phyloP scores from a whole-genome alignment of 352 stramenopile species.

The Phytophthora syringae region DNA sequence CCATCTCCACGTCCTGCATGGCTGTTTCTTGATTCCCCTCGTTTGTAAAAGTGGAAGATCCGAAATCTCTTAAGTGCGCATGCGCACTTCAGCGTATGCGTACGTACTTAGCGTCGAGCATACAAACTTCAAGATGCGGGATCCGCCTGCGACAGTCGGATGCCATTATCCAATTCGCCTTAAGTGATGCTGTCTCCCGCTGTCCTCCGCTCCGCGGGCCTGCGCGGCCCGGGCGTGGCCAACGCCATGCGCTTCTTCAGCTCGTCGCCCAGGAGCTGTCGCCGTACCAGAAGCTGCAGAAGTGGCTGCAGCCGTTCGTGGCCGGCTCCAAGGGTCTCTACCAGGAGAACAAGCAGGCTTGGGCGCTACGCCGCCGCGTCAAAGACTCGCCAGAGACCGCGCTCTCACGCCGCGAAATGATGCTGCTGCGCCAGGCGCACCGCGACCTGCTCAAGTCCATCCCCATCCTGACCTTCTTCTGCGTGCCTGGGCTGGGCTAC shows the following conservation, averaged over 20 bases:
- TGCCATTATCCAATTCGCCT: background rate
- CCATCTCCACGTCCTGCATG: constrained; percentile 77
- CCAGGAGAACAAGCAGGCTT: constrained; percentile 80
- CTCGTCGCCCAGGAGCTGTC: constrained; percentile 50
- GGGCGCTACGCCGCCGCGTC: constrained; percentile 65
- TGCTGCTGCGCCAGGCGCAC: constrained; percentile 82
- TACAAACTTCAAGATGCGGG: too few relatives aligned
- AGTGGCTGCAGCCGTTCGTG: constrained; percentile 85
- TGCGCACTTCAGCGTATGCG: too few relatives aligned
- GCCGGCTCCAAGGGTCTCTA: constrained; percentile 73
- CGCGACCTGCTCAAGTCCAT: constrained; percentile 88
- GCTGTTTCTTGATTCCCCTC: constrained; percentile 11
- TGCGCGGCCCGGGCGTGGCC: background rate
- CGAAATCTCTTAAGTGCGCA: too few relatives aligned
- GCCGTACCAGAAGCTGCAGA: constrained; percentile 80
- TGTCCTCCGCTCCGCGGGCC: background rate
- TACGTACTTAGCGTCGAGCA: too few relatives aligned
- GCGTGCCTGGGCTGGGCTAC: constrained; percentile 75
- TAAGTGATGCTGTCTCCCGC: constrained; percentile 13
- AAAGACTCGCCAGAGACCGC: constrained; percentile 40
- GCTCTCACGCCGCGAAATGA: constrained; percentile 79
- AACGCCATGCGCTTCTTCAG: constrained; percentile 14
- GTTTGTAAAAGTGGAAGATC: constrained; percentile 5
- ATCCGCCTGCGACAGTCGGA: too few relatives aligned
- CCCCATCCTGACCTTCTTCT: constrained; percentile 77